Evolutionary conservation across 192 early-diverging fungal genomes (phyloP).

Genomic region (Entomortierella beljakovae): DNA sequence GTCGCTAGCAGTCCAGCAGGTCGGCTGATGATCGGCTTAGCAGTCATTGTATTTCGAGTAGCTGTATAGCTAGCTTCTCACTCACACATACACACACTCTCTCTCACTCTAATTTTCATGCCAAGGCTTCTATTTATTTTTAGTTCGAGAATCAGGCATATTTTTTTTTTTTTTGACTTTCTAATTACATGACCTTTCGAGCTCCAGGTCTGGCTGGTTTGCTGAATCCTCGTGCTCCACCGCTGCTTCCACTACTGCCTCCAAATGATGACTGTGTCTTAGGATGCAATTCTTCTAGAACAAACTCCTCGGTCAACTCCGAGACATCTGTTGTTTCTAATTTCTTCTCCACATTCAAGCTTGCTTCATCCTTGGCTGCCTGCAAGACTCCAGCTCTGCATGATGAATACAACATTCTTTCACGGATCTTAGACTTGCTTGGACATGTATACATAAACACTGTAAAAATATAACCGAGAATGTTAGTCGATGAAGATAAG

Average conservation of each 20-base stretch:
- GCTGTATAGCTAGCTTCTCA: too few relatives aligned
- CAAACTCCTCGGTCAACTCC: conserved; percentile 65
- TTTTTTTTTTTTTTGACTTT: background rate
- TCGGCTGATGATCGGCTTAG: too few relatives aligned
- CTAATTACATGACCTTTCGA: conserved; percentile 48
- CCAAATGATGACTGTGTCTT: background rate
- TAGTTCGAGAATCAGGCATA: background rate
- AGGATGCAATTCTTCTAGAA: conserved; percentile 67
- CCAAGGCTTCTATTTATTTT: background rate
- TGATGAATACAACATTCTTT: conserved; percentile 93
- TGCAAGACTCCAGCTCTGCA: conserved; percentile 71
- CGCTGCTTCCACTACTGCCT: conserved; percentile 2
- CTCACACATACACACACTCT: too few relatives aligned
- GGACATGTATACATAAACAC: conserved; percentile 94
- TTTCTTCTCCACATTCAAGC: conserved; percentile 71
- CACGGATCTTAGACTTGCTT: conserved; percentile 79
- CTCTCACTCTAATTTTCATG: background rate
- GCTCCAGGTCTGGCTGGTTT: conserved; percentile 46
- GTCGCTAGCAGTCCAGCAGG: too few relatives aligned
- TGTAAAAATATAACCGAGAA: conserved; percentile 35
- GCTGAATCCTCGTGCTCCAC: conserved; percentile 31
- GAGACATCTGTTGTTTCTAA: conserved; percentile 71
- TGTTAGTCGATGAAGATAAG: conserved; percentile 17
- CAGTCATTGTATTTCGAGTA: too few relatives aligned
- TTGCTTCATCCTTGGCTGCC: conserved; percentile 64